Evolutionary conservation across 441 rosid genomes (phyloP), one percentile per base, ranked within the genome.

Genomic region (Cnidoscolus chayamansa): DNA sequence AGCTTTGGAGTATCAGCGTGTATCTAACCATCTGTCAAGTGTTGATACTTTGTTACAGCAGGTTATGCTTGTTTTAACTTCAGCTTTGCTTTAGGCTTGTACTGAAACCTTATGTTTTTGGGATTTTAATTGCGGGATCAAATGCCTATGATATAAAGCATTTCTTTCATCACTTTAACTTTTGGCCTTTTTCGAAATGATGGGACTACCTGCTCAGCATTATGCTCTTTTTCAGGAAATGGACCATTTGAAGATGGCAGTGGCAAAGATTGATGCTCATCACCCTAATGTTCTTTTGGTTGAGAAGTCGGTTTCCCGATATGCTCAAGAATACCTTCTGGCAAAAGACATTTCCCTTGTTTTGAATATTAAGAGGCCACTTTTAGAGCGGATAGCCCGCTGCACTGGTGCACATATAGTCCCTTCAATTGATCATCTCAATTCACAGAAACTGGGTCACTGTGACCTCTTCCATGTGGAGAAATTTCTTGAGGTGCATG

Each of bases 181-280:
- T 11, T 40, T 51, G 59, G 37, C 43, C 63, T 48, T 37, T 49
- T 12, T 55, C 49, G 50, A 54, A 72, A 64, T 67, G 10, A 40
- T 66, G 35, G 66, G 63, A 25, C 49, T 71, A 60, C 65, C 47
- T 56, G 63, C 64, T 72, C 67, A 64, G 76, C 65, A 77, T 40
- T 78, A 37, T 79, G 12, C 74, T 67, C 30, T 32, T 63, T 53
- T 54, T 77, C 80, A 95, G 99, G 99, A 95, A 93, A 91, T 87
- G 84, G 97, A 95, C 82, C 96, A 93, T 85, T 79, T 95, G 78
- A 95, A 89, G 87, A 93, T 95, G 98, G 96, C 99, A 68, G 99
- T 95, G 73, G 88, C 99, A 53, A 95, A 91, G 87, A 91, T 95
- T 79, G 92, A 84, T 57, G 91, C 87, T 35, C 93, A 87, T 75